Conservation (phyloP, 2,329 filamentous ascomycete species). For the Botrytis fragariae region DNA sequence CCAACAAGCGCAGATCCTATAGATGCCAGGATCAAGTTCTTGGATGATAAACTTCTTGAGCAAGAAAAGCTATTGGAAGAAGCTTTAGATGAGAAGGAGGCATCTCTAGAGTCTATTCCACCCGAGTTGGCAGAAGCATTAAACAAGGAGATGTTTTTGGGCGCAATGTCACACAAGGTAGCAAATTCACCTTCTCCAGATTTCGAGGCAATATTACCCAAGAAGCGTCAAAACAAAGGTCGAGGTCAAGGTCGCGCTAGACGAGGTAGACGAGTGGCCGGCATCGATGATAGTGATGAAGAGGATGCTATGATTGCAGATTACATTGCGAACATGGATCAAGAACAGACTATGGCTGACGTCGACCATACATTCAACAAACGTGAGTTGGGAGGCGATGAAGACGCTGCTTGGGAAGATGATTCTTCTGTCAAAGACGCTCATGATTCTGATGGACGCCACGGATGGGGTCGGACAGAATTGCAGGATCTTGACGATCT, state of each 20-base stretch:
- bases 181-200: conserved; percentile 17
- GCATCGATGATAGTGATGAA: conserved; percentile 16
- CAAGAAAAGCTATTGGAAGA: conserved; percentile 32
- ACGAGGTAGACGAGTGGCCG: not conserved
- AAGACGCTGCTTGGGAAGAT: conserved; percentile 30
- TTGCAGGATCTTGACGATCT: conserved; percentile 48
- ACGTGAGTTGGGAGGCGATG: conserved; percentile 47
- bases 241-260: conserved; percentile 17
- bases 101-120: conserved; percentile 12
- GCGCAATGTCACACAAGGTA: not conserved
- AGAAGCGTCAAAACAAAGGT: conserved; percentile 14
- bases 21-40: conserved; percentile 33
- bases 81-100: conserved; percentile 29
- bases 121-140: conserved; percentile 5
- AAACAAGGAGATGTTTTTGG: conserved; percentile 7
- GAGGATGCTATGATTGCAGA: conserved; percentile 35
- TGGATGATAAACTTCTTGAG: conserved; percentile 35
- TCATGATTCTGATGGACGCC: conserved; percentile 10
- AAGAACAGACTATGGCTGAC: conserved; percentile 25
- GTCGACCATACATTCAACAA: conserved; percentile 23
- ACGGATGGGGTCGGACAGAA: conserved; percentile 45
- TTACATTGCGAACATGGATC: conserved; percentile 40
- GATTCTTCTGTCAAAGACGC: conserved; percentile 22
- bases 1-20: conserved; percentile 23
- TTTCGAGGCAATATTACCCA: conserved; percentile 18